Base-by-base conservation (phyloP, 257 asterid species). In the Ocimum tenuiflorum region DNA sequence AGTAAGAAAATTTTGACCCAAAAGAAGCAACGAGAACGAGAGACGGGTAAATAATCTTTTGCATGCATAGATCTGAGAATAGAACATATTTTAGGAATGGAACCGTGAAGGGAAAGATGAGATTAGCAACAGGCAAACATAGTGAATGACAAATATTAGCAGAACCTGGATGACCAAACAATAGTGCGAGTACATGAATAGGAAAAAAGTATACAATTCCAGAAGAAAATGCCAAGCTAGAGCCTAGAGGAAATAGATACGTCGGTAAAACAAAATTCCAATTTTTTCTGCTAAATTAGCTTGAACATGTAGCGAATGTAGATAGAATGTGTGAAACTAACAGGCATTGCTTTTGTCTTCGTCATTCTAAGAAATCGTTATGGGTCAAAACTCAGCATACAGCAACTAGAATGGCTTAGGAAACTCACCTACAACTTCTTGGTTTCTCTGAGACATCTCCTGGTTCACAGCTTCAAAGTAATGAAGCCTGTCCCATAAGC, bases 391-490 rank as follows among this genome's bases (percentile, higher is more conserved):
- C 14, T 18, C 19, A 70, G 65, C 23, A 33, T 38, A 68, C 33
- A 15, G 29, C 39, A 39, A 22, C 57, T n/a, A 43, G 51, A 51
- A 70, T 60, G 65, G 31, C 58, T 58, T 77, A 12, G 57, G 52
- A 82, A 70, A 65, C 91, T 83, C 72, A 90, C 99, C 99, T 19
- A 94, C 74, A 48, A 88, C 82, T 85, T 90, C 94, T 82, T 94
- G 99, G 78, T 90, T 94, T 78, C 99, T 83, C 66, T 88, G 97
- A 56, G 97, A 94, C 99, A 94, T 90, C 83, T 94, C 94, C 75
- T 83, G 87, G 72, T 88, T 94, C 77, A 90, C 96, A 60, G 99
- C 87, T 74, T 90, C 97, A 33, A 88, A 90, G 72, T 90, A 94
- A 73, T 60, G 96, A 52, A 94, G 91, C 74, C 78, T 86, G 75